Evolutionary conservation across 2,329 filamentous ascomycete species (phyloP).

Genomic region (Aureobasidium sp.): DNA sequence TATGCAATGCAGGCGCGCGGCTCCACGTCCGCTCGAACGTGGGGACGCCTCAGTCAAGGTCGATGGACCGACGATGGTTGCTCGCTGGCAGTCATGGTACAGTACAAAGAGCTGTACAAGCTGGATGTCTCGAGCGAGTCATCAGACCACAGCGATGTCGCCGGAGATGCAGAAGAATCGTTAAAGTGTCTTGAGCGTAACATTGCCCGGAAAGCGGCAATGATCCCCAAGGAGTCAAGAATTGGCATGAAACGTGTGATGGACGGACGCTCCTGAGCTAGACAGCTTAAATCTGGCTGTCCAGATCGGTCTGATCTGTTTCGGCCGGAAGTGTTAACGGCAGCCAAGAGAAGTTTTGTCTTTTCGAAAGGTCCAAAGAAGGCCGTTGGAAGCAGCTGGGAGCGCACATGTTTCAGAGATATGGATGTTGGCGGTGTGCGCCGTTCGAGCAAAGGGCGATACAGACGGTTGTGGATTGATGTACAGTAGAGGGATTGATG

Average conservation of each 20-base stretch:
- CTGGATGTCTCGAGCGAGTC: not conserved
- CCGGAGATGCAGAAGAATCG: slow-evolving; percentile 5
- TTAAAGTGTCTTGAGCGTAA: slow-evolving; percentile 3
- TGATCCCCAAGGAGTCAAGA: not conserved
- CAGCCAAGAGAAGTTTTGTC: not conserved
- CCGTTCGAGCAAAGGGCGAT: not conserved
- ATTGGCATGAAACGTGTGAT: not conserved
- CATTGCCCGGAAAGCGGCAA: not conserved
- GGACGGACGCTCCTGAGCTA: slow-evolving; percentile 4
- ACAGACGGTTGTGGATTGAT: not conserved
- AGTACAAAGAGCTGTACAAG: not conserved
- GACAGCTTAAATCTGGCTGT: not conserved
- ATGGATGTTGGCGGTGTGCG: not conserved
- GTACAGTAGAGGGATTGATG: not conserved
- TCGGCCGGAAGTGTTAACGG: not conserved
- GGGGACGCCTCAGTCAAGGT: not conserved
- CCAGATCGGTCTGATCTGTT: slow-evolving; percentile 11
- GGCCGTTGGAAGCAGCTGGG: not conserved
- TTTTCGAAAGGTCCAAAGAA: not conserved
- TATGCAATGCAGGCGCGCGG: slow-evolving; percentile 11
- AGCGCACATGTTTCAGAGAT: not conserved
- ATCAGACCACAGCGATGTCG: not conserved
- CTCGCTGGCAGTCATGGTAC: not conserved
- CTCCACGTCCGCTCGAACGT: slow-evolving; percentile 1
- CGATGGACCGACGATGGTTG: not conserved